These are phyloP conservation scores for Diaporthe citriasiana DNA, from an alignment of 2,329 filamentous ascomycete species.

Conservation along the genomic window DNA sequence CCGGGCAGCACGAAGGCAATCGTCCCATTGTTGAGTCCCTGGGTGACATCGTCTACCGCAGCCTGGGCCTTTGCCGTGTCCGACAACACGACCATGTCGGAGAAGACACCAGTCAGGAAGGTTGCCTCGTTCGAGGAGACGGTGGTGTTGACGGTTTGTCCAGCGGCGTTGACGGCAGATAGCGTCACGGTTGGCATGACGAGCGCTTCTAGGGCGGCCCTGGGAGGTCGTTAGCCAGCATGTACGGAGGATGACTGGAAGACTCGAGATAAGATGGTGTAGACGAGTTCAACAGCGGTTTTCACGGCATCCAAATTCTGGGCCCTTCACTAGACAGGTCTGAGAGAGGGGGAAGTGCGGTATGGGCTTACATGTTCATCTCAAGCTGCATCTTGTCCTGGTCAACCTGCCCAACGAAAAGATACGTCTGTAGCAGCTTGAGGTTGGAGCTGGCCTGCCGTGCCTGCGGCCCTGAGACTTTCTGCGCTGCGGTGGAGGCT, in stretches of 20 bases:
- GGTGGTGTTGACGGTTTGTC: conserved; percentile 70
- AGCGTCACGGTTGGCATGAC: conserved; percentile 79
- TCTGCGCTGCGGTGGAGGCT: conserved; percentile 44
- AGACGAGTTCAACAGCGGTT: too few species aligned
- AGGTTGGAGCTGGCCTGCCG: conserved; percentile 49
- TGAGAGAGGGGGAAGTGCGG: background rate
- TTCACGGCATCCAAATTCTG: background rate
- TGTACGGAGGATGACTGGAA: background rate
- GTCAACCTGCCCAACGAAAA: conserved; percentile 79
- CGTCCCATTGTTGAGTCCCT: conserved; percentile 63
- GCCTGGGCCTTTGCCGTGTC: conserved; percentile 62
- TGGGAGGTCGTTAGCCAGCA: conserved; percentile 49
- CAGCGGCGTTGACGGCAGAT: conserved; percentile 66
- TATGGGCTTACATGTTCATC: conserved; percentile 72
- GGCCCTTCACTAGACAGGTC: too few species aligned
- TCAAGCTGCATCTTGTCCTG: conserved; percentile 64
- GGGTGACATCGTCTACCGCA: conserved; percentile 63
- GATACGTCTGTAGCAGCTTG: conserved; percentile 71
- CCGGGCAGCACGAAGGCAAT: conserved; percentile 79
- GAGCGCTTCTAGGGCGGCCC: conserved; percentile 71
- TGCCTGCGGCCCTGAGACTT: conserved; percentile 46
- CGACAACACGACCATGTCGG: conserved; percentile 68
- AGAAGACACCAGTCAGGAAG: conserved; percentile 80
- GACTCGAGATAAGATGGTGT: background rate
- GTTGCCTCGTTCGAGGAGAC: conserved; percentile 79